Conservation (phyloP, 2,329 filamentous ascomycete species). For the Paecilomyces variotii region DNA sequence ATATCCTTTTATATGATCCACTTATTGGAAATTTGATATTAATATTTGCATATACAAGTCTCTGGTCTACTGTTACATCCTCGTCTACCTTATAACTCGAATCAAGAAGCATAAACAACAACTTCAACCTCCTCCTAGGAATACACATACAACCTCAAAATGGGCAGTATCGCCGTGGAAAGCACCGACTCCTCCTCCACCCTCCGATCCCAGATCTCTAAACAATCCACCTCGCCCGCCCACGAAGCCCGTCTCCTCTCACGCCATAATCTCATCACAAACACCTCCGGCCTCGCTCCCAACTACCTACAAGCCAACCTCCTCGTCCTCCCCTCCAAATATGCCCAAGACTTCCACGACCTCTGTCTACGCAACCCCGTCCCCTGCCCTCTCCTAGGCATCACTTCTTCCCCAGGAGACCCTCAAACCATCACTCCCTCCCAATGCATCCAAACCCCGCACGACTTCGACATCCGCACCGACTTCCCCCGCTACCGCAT, state of each 20-base stretch:
- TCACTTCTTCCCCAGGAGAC: constrained; percentile 32
- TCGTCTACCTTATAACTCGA: neutral
- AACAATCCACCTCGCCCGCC: constrained; percentile 15
- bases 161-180: neutral
- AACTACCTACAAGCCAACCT: constrained; percentile 55
- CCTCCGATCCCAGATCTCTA: constrained; percentile 1
- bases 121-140: neutral
- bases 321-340: constrained; percentile 49
- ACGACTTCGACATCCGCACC: constrained; percentile 47
- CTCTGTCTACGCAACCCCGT: constrained; percentile 57
- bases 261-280: constrained; percentile 33
- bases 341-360: constrained; percentile 50
- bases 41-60: neutral
- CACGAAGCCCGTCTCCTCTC: constrained; percentile 37
- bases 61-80: neutral
- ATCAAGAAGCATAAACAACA: neutral
- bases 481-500: constrained; percentile 54
- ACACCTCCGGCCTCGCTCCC: constrained; percentile 49
- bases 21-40: neutral
- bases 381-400: constrained; percentile 53
- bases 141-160: neutral
- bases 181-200: neutral
- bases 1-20: neutral
- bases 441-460: constrained; percentile 11
- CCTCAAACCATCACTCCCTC: constrained; percentile 12